Evolutionary conservation across 352 stramenopile genomes (phyloP), one percentile per base, ranked within the genome.

Genomic region (Vaucheria bursata): DNA sequence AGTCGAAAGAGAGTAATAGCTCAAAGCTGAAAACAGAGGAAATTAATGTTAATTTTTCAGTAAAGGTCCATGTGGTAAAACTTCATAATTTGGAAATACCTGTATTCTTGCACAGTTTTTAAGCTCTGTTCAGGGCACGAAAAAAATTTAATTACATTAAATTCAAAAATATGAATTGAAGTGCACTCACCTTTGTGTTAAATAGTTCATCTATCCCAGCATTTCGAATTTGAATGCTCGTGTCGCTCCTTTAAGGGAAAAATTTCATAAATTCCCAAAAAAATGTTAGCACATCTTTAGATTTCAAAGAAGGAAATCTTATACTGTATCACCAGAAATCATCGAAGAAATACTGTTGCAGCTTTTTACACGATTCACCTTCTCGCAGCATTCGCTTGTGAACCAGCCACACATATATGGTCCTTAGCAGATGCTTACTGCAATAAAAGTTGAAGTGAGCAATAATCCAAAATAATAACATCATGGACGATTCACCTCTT

Each of bases 241-340:
- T 68, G 8, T 68, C 53, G 2, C 37, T 7, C 53, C 53, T 68
- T 31, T 25, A 59, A 18, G 25, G 12, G 25, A 25, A 25, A 25
- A 59, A 59, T 18, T 59, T 59, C 12, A 25, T 25, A 59, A 59
- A 59, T 18, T 18, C 25, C 25, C 12, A 25, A 18, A 59, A 18
- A 59, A 25, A 18, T 18, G 45, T 18, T 18, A 59, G 45, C 45
- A 25, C 25, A 18, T 59, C 12, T 59, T 25, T 25, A 25, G 45
- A 18, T 25, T 18, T 25, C 18, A 18, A 59, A 59, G 45, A 18
- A 25, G 45, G 12, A 59, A 18, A 25, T 18, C 45, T 18, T 25
- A 59, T 59, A 25, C 45, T 59, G 45, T 59, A 31, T 68, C 53
- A 68, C 53, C 53, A 68, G 53, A 68, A 68, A 31, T 68, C 53